phyloP scores from a whole-genome alignment of 176 grass and related monocot species.

The Cenchrus purpureus region DNA sequence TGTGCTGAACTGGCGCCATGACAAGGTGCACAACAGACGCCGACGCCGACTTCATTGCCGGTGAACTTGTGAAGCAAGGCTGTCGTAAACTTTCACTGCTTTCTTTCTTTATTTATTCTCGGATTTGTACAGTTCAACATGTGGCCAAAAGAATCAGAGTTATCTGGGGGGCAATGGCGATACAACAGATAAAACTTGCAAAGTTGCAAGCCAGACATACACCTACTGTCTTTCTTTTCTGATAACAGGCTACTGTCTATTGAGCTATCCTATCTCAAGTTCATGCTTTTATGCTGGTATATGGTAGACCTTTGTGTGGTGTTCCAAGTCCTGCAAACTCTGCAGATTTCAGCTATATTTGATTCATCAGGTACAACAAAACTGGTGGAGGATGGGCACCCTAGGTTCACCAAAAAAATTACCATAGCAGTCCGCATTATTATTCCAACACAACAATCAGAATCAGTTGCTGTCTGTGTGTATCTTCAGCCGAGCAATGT shows the following conservation, averaged over 20 bases:
- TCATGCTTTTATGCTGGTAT: slow-evolving; percentile 12
- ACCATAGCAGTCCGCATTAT: background rate
- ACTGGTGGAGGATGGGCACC: background rate
- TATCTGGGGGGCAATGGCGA: background rate
- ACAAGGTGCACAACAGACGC: background rate
- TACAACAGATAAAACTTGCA: background rate
- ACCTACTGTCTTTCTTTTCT: background rate
- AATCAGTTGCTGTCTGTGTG: background rate
- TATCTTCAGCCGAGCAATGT: background rate
- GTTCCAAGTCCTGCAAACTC: slow-evolving; percentile 9
- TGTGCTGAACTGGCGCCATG: background rate
- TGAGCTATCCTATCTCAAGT: slow-evolving; percentile 8
- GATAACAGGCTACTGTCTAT: background rate
- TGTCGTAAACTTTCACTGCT: background rate
- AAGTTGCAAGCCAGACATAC: background rate
- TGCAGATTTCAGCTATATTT: background rate
- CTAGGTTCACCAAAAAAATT: slow-evolving; percentile 13
- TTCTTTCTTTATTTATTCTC: background rate
- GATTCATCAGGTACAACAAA: background rate
- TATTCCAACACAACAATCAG: slow-evolving; percentile 37
- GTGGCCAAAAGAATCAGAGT: background rate
- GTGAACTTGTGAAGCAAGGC: background rate
- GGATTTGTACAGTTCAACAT: background rate
- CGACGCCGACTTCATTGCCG: background rate
- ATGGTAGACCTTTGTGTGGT: background rate